A percentile compares a stretch with the other conserved stretches of the same genome.
Evolutionary conservation across 176 grass and related monocot species (phyloP).

Genomic region (Oropetium thomaeum): DNA sequence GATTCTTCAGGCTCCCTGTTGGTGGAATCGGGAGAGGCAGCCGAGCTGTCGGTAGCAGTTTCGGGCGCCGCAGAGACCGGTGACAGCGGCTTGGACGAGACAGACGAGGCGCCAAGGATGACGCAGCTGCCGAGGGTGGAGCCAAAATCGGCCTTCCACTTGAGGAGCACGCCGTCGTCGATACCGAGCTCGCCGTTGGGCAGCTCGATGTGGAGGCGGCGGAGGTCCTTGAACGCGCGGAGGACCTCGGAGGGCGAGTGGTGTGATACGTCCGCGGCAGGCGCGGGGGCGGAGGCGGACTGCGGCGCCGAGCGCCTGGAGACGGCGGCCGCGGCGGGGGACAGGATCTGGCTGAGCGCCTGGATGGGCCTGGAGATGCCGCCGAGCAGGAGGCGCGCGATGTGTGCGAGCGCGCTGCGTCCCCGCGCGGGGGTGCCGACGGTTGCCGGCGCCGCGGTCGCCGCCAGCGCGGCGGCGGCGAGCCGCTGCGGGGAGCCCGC

Average conservation of each 20-base stretch:
- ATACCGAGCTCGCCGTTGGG: slow-evolving; percentile 76
- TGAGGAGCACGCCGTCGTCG: slow-evolving; percentile 80
- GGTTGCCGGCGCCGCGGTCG: background rate
- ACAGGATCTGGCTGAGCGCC: slow-evolving; percentile 74
- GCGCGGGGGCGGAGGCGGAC: background rate
- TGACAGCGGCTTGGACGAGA: slow-evolving; percentile 29
- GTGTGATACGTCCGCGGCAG: slow-evolving; percentile 61
- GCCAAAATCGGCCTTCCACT: slow-evolving; percentile 85
- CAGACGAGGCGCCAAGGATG: slow-evolving; percentile 69
- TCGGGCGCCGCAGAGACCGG: background rate
- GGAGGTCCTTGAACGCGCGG: slow-evolving; percentile 77
- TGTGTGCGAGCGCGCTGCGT: slow-evolving; percentile 45
- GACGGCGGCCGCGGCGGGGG: slow-evolving; percentile 41
- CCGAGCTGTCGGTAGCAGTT: background rate
- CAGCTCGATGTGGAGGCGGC: slow-evolving; percentile 74
- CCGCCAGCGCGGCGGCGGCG: background rate
- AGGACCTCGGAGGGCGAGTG: slow-evolving; percentile 93
- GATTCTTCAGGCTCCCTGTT: slow-evolving; percentile 38
- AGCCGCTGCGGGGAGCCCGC: slow-evolving; percentile 3
- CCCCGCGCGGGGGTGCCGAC: background rate
- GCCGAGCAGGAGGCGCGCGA: slow-evolving; percentile 62
- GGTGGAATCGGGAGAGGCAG: slow-evolving; percentile 1
- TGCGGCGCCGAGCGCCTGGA: slow-evolving; percentile 10
- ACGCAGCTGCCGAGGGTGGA: slow-evolving; percentile 80
- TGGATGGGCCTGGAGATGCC: slow-evolving; percentile 73